Conservation (phyloP, 73 alveolate genomes). For the Stentor coeruleus region DNA sequence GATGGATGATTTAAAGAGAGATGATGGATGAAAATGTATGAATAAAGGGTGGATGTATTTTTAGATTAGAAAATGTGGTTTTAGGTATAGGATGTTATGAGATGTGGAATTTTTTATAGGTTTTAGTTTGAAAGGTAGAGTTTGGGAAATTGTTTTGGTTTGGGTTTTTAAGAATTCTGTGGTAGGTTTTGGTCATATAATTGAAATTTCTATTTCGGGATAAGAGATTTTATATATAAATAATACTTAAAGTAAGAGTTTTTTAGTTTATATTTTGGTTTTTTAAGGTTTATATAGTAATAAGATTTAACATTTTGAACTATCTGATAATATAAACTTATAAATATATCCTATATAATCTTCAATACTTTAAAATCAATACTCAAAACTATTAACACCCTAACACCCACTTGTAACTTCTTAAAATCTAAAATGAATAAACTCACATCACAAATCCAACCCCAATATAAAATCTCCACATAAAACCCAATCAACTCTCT, state of each 20-base stretch:
- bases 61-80: background rate
- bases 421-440: background rate
- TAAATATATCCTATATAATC: background rate
- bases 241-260: too few relatives aligned
- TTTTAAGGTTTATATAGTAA: too few relatives aligned
- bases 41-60: background rate
- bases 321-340: too few relatives aligned
- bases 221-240: too few relatives aligned
- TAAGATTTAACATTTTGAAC: too few relatives aligned
- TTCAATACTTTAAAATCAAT: background rate
- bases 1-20: too few relatives aligned
- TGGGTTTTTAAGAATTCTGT: background rate
- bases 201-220: too few relatives aligned
- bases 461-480: background rate
- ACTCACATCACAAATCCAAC: background rate
- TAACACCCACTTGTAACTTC: background rate
- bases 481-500: background rate
- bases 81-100: background rate
- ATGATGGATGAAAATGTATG: too few relatives aligned
- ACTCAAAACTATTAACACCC: background rate
- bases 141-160: background rate
- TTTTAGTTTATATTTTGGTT: too few relatives aligned
- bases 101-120: background rate
- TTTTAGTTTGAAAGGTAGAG: background rate
- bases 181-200: too few relatives aligned